Evolutionary conservation across 805 yeast species (phyloP), one percentile per base, ranked within the genome.

Genomic region (Metschnikowia aberdeeniae): DNA sequence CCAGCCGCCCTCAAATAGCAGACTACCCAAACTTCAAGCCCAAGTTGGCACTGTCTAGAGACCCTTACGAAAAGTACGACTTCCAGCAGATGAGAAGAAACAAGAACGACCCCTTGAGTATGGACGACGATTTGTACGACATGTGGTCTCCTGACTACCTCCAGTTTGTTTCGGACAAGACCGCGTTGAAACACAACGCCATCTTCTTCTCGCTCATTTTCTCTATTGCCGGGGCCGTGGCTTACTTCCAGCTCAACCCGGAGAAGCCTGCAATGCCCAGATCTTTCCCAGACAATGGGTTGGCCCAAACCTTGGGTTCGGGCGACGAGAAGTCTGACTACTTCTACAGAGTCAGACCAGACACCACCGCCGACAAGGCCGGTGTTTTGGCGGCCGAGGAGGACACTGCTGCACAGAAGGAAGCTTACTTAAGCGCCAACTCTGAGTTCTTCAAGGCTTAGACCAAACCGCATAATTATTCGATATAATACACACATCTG

Each of bases 131-230:
- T 59, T 68, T 78, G 63, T 73, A 82, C 59, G 90, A 87, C 63
- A 76, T 86, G 74, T 87, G 95, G 95, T 78, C 95, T 7, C 93
- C 95, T 10, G 95, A 87, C 59, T 76, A 81, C 59, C 80, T 73
- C 62, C 80, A 81, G 55, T 63, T 71, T 32, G 84, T 81, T 29
- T 68, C 77, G 33, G 84, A 85, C 64, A 60, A 64, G 37, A 75
- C 78, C 28, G 95, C 95, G 1, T 63, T 81, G 43, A 73, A 66
- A 54, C 79, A 79, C 62, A 76, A 81, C 51, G 67, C 67, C n/a
- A 59, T 69, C 6, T 84, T 84, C 64, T 67, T 72, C 47, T 58
- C 65, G 4, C 55, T 59, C 31, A 50, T 71, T 36, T 39, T 68
- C 49, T 68, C 67, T 3, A 77, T 84, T 56, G 81, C 75, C n/a